phyloP scores from a whole-genome alignment of 179 eudicot species.

The Amaranthus tricolor region DNA sequence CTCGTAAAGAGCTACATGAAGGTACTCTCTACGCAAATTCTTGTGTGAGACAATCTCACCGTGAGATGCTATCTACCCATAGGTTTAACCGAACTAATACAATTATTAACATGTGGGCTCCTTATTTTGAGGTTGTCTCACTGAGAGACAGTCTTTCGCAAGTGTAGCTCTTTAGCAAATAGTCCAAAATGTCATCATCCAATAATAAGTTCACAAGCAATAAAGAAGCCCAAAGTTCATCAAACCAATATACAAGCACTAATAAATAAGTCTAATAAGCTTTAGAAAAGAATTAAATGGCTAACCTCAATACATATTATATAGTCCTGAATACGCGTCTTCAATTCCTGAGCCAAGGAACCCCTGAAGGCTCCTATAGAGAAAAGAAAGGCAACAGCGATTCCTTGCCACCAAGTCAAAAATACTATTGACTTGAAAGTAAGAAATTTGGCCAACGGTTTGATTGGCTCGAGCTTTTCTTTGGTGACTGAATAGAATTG shows the following conservation, averaged over 20 bases:
- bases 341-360: constrained; percentile 83
- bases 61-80: too few relatives aligned
- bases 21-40: neutral
- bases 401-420: constrained; percentile 99
- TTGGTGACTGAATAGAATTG: constrained; percentile 89
- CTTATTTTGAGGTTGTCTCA: too few relatives aligned
- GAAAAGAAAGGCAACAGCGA: constrained; percentile 86
- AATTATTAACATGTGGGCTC: too few relatives aligned
- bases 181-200: neutral
- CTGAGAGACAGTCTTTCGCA: too few relatives aligned
- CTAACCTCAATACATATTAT: constrained; percentile 92
- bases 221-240: neutral
- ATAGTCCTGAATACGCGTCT: constrained; percentile 90
- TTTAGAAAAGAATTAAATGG: neutral
- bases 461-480: constrained; percentile 80
- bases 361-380: constrained; percentile 94
- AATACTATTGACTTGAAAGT: constrained; percentile 95
- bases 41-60: too few relatives aligned
- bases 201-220: neutral
- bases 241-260: neutral
- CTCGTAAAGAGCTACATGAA: neutral
- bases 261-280: neutral
- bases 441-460: constrained; percentile 95
- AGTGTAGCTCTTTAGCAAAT: neutral
- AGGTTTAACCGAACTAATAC: too few relatives aligned